Conservation (phyloP, 139 green algal species). For the Tetradesmus obliquus region DNA sequence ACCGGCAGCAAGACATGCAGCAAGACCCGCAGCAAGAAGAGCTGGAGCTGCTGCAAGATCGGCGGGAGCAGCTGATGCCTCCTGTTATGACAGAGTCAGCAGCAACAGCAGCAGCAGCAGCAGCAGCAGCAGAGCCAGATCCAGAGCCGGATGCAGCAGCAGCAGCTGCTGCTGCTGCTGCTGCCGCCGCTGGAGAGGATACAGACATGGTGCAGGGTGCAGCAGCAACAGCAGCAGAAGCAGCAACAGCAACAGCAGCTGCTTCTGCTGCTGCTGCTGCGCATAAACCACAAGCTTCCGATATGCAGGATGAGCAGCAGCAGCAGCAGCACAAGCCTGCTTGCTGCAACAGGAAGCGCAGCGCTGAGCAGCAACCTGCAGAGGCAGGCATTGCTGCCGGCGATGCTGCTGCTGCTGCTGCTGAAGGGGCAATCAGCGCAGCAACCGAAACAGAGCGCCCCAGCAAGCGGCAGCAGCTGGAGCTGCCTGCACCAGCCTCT, state of each 20-base stretch:
- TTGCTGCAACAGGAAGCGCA: neutral
- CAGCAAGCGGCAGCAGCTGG: neutral
- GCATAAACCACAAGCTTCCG: neutral
- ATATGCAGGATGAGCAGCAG: too few relatives aligned
- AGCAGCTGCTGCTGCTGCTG: too few relatives aligned
- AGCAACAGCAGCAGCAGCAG: neutral
- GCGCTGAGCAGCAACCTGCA: neutral
- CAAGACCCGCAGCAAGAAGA: neutral
- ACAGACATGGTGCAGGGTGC: too few relatives aligned
- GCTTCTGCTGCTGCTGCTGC: neutral
- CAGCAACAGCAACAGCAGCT: conserved; percentile 5
- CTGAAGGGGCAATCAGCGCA: neutral
- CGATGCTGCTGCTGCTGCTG: neutral
- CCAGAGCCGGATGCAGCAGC: too few relatives aligned
- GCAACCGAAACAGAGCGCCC: neutral
- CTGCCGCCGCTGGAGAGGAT: too few relatives aligned
- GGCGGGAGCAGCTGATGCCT: too few relatives aligned
- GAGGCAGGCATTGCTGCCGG: neutral
- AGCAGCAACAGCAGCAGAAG: conserved; percentile 1
- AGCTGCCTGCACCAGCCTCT: neutral
- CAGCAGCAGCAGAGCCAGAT: neutral
- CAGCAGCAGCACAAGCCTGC: neutral
- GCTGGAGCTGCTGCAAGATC: too few relatives aligned
- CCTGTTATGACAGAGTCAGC: too few relatives aligned
- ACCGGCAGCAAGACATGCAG: neutral